A percentile compares a stretch with the other conserved stretches of the same genome.
Evolutionary conservation across 345 rosid species (phyloP).

Genomic region (Brassica incana): DNA sequence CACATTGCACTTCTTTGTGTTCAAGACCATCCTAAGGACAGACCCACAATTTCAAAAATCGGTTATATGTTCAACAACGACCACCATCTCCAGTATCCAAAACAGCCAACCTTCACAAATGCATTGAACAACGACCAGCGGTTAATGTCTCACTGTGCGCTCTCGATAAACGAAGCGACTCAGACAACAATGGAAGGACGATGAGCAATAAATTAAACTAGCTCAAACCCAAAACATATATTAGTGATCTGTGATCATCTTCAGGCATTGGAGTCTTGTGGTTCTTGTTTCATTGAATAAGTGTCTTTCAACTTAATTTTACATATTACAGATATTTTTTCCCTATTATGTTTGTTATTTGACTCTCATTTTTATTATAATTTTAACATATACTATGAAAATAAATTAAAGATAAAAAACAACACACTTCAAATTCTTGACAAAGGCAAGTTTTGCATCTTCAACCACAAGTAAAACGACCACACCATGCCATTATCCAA

Average conservation of each 20-base stretch:
- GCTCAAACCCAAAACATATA: too few species aligned
- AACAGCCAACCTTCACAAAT: conserved; percentile 23
- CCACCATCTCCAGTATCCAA: background rate
- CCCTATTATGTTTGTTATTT: background rate
- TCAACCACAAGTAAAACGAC: background rate
- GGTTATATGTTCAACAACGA: conserved; percentile 17
- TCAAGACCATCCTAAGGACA: conserved; percentile 17
- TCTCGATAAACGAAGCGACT: background rate
- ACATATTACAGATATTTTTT: too few species aligned
- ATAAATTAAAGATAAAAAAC: too few species aligned
- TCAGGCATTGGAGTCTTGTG: background rate
- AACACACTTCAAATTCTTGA: background rate
- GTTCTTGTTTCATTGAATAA: background rate
- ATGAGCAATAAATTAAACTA: too few species aligned
- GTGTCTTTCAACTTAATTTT: too few species aligned
- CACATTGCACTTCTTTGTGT: conserved; percentile 26
- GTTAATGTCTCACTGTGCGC: background rate
- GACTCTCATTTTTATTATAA: background rate
- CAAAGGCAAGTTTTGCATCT: background rate
- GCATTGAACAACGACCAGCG: background rate
- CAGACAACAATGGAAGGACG: too few species aligned
- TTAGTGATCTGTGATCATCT: too few species aligned
- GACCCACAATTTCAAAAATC: conserved; percentile 3
- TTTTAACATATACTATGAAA: background rate
- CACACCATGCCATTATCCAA: background rate